Evolutionary conservation across 306 rosid species (phyloP), one percentile per base, ranked within the genome.

Genomic region (Coriaria nepalensis): DNA sequence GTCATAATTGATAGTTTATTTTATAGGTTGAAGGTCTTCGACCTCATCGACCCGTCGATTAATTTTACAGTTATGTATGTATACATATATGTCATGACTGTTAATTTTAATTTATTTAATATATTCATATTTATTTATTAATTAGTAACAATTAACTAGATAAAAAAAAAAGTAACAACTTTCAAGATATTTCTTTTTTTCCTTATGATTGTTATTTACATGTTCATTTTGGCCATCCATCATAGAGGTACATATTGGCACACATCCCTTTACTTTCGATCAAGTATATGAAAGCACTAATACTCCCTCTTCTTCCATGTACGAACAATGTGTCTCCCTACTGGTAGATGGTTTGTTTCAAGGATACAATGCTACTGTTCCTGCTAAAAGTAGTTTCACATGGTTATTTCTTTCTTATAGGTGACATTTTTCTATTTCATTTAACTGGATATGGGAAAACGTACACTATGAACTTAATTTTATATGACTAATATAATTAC

Each of bases 381-480:
- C 86, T 2, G 99, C 99, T 15, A 6, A 20, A 42, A 14, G 33
- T 8, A 50, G 35, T 38, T 47, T 58, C 56, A 37, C 7, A 34
- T 20, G 57, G 47, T 54, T 35, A 34, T 43, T 67, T 60, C 51
- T 60, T 29, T 34, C 44, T 39, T 55, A 45, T 47, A 13, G 66
- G 56, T 79, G 67, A 75, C 69, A 61, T 47, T 48, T 71, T 52
- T 55, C n/a, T 10, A 64, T 68, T 57, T 32, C 45, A 55, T 78
- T 79, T 93, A 92, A 92, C 99, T 20, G 99, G 99, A 69, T 92
- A 96, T 0, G 99, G 99, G 52, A 92, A 92, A 80, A 92, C 99
- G 0, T 92, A 92, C 59, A 92, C 99, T 69, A 92, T 92, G 99
- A 96, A 96, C 40, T n/a, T n/a, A n/a, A n/a, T n/a, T n/a, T n/a